phyloP scores from a whole-genome alignment of 2,329 filamentous ascomycete species.

The Ascochyta pisi region DNA sequence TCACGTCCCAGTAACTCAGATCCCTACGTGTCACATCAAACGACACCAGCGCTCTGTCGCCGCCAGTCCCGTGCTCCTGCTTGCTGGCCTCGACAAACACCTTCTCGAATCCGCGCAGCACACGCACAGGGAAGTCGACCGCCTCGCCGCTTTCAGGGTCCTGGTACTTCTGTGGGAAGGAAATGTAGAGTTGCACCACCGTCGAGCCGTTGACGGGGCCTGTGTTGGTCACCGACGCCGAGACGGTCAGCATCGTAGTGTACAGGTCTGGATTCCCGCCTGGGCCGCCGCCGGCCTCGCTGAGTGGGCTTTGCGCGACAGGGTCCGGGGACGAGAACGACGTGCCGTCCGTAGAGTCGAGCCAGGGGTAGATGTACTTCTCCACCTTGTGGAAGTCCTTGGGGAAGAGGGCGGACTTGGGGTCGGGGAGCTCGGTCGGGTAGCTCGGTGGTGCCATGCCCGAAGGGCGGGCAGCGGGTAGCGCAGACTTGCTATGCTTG shows the following conservation, averaged over 20 bases:
- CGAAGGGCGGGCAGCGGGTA: constrained; percentile 44
- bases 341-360: constrained; percentile 60
- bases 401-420: constrained; percentile 67
- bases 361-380: constrained; percentile 78
- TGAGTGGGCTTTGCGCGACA: constrained; percentile 61
- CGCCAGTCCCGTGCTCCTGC: constrained; percentile 29
- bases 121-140: constrained; percentile 63
- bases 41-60: constrained; percentile 32
- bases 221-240: constrained; percentile 65
- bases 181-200: constrained; percentile 66
- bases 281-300: constrained; percentile 72
- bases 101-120: constrained; percentile 55
- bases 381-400: constrained; percentile 64
- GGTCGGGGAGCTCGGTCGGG: constrained; percentile 61
- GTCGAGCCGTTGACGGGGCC: constrained; percentile 61
- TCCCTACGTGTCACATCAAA: constrained; percentile 52
- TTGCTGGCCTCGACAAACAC: constrained; percentile 40
- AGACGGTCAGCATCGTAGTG: constrained; percentile 60
- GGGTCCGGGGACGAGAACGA: constrained; percentile 59
- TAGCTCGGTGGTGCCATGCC: constrained; percentile 54
- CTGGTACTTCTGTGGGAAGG: constrained; percentile 53
- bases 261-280: constrained; percentile 73
- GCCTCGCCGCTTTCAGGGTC: constrained; percentile 52
- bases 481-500: constrained; percentile 54
- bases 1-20: constrained; percentile 52